Percentiles rank a stretch among this genome's conserved stretches.
phyloP scores from a whole-genome alignment of 2,329 filamentous ascomycete species.

The Microcyclospora pomicola region DNA sequence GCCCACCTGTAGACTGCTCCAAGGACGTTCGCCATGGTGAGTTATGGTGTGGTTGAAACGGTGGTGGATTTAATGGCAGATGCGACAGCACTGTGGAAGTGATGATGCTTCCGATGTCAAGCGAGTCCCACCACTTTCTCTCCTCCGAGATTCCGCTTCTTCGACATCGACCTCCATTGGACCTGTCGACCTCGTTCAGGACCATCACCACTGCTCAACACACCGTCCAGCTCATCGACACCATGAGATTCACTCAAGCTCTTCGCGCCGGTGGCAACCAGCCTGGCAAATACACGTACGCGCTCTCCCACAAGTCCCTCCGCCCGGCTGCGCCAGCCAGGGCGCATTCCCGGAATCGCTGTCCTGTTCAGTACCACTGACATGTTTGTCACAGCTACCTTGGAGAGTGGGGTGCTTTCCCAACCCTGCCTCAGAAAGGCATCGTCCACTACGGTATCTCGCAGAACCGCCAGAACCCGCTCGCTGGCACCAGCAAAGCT shows the following conservation, averaged over 20 bases:
- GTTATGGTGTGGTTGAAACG: not conserved
- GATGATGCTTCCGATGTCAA: slow-evolving; percentile 3
- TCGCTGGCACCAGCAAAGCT: slow-evolving; percentile 62
- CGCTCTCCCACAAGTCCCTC: too few species aligned
- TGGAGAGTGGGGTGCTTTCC: slow-evolving; percentile 60
- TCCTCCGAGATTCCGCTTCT: slow-evolving; percentile 4
- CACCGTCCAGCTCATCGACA: slow-evolving; percentile 1
- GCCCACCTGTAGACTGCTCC: slow-evolving; percentile 52
- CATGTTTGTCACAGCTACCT: slow-evolving; percentile 43
- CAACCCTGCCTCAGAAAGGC: slow-evolving; percentile 49
- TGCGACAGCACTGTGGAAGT: not conserved
- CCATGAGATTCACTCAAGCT: slow-evolving; percentile 25
- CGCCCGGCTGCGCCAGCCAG: too few species aligned
- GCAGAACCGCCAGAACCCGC: slow-evolving; percentile 76
- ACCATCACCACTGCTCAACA: too few species aligned
- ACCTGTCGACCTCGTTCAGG: not conserved
- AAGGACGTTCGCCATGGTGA: slow-evolving; percentile 36
- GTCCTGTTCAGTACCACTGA: too few species aligned
- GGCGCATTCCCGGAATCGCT: too few species aligned
- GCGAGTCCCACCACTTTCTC: slow-evolving; percentile 2
- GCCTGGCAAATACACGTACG: too few species aligned
- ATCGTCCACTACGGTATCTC: slow-evolving; percentile 61
- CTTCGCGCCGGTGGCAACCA: slow-evolving; percentile 14
- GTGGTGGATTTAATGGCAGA: not conserved
- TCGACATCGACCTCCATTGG: slow-evolving; percentile 2